Evolutionary conservation across 139 green algal species (phyloP).

Genomic region (Tetraselmis chui): DNA sequence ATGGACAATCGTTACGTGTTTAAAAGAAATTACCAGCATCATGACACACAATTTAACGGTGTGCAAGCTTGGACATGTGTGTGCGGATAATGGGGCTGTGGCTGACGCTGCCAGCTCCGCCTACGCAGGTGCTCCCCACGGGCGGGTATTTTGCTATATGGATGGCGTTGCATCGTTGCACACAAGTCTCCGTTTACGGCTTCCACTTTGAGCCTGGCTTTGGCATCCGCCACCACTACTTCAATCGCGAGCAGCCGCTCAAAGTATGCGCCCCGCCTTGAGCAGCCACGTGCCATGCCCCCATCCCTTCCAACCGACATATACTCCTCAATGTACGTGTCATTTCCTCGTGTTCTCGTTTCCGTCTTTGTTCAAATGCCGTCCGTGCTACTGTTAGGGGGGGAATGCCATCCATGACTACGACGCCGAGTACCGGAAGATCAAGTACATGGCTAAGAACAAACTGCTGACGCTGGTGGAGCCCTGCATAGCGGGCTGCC

Average conservation of each 20-base stretch:
- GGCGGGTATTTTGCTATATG: conserved; percentile 8
- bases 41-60: too few species aligned
- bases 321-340: too few species aligned
- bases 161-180: conserved; percentile 3
- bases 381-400: too few species aligned
- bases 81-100: too few species aligned
- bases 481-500: conserved; percentile 2
- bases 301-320: background rate
- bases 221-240: conserved; percentile 8
- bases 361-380: too few species aligned
- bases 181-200: conserved; percentile 1
- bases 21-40: too few species aligned
- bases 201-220: background rate
- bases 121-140: conserved; percentile 3
- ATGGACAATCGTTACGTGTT: too few species aligned
- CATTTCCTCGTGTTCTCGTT: too few species aligned
- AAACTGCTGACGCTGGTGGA: background rate
- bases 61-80: too few species aligned
- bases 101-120: too few species aligned
- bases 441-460: background rate
- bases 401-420: conserved; percentile 10
- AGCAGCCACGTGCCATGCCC: too few species aligned
- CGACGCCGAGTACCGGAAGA: conserved; percentile 5
- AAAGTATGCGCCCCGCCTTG: background rate
- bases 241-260: conserved; percentile 1